Conservation (phyloP, 805 yeast species). For the Monosporozyma aerobia region DNA sequence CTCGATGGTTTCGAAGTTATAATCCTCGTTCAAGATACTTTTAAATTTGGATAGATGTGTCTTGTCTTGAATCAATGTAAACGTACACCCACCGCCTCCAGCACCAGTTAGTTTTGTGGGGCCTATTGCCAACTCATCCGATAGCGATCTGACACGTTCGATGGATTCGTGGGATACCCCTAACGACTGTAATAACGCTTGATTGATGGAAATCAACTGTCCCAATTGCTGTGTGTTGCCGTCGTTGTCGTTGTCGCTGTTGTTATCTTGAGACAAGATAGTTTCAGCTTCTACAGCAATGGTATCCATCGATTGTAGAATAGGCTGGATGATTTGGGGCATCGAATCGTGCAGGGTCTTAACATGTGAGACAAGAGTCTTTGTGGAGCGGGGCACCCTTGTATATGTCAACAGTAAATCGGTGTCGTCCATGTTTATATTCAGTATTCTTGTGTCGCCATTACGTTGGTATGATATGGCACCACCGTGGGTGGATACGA, state of each 20-base stretch:
- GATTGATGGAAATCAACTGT: constrained; percentile 70
- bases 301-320: constrained; percentile 69
- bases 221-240: background rate
- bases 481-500: constrained; percentile 93
- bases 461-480: constrained; percentile 79
- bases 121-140: constrained; percentile 61
- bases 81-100: constrained; percentile 98
- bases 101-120: constrained; percentile 95
- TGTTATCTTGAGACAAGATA: constrained; percentile 29
- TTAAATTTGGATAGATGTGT: constrained; percentile 27
- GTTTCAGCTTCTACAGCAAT: constrained; percentile 37
- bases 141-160: constrained; percentile 60
- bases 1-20: constrained; percentile 65
- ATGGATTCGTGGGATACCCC: constrained; percentile 93
- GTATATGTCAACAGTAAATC: constrained; percentile 74
- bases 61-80: constrained; percentile 51
- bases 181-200: constrained; percentile 72
- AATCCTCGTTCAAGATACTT: constrained; percentile 26
- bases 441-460: background rate
- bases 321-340: constrained; percentile 46
- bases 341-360: constrained; percentile 40
- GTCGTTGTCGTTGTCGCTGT: no score
- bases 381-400: constrained; percentile 78
- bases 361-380: constrained; percentile 72
- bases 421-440: constrained; percentile 3